Base-by-base conservation (phyloP, 441 rosid species). In the Erodium texanum region DNA sequence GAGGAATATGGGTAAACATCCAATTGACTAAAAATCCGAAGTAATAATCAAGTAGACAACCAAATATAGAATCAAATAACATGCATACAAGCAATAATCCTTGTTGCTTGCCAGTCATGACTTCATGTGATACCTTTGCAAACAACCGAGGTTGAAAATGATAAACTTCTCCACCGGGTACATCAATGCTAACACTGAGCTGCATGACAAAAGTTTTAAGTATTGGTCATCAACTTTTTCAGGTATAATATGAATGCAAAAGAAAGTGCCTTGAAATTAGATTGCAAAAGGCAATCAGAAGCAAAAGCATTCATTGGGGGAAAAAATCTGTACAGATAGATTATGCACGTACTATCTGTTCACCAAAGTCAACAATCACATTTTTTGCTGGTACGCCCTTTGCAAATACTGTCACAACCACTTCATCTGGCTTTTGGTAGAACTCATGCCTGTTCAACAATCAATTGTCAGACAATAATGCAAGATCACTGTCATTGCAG, bases 141-240 rank as follows among this genome's bases (percentile, higher is more conserved):
- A 88, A 94, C 64, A 94, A 82, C 70, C 99, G 90, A 38, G 89
- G 88, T 68, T 92, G 99, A 75, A 89, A 86, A 74, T 81, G 82
- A 78, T 85, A 94, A 0, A 80, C 71, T 62, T 92, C 97, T 68
- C 87, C 89, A 65, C 85, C 91, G 50, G 92, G 88, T 61, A 85
- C 80, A 69, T 83, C 72, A 70, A 94, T 82, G 75, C 71, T 81
- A 58, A 90, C 82, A 72, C 97, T 90, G 69, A 93, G 76, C 98
- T 93, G 84, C 76, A 89, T 19, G 71, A 24, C 27, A 50, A 52
- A 66, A 24, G 16, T 67, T 19, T 9, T 20, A 20, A 58, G 14
- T 20, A 58, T 58, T 58, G 27, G 62, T 22, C 15, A 20, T 8
- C 62, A 58, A 3, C 10, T 58, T 50, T 58, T 58, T 58, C 24